phyloP scores from a whole-genome alignment of 371 early-diverging fungal genomes.

The Umbelopsis sp. region DNA sequence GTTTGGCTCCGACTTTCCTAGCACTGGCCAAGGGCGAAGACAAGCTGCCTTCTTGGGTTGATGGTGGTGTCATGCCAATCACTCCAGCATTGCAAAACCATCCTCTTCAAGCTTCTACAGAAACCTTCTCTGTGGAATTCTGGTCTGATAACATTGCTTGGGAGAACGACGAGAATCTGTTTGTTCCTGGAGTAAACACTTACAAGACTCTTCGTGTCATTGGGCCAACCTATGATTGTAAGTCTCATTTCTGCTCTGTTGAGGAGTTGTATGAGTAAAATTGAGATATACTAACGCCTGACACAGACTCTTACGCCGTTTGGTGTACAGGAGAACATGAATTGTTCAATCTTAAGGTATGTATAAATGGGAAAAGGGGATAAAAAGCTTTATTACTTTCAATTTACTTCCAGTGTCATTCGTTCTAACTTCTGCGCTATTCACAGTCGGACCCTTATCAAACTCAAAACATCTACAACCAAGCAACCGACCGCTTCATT shows the following conservation, averaged over 20 bases:
- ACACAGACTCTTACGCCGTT: constrained; percentile 52
- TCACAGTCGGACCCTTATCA: constrained; percentile 57
- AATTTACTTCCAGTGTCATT: not conserved
- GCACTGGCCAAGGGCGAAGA: constrained; percentile 52
- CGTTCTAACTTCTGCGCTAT: too few species aligned
- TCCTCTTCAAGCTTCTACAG: constrained; percentile 47
- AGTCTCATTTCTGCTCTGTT: not conserved
- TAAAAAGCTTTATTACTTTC: not conserved
- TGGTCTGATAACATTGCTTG: constrained; percentile 45
- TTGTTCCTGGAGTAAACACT: constrained; percentile 36
- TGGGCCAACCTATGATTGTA: constrained; percentile 53
- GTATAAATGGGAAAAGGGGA: not conserved
- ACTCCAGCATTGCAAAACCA: constrained; percentile 40
- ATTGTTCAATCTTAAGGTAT: constrained; percentile 52
- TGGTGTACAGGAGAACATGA: constrained; percentile 73
- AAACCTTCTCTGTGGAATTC: constrained; percentile 66
- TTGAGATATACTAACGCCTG: too few species aligned
- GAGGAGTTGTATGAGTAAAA: not conserved
- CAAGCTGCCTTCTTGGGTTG: constrained; percentile 48
- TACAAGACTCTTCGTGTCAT: constrained; percentile 68
- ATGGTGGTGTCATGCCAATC: constrained; percentile 59
- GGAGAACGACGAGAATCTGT: constrained; percentile 26
- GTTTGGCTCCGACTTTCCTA: constrained; percentile 64
- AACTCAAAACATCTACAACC: constrained; percentile 47
- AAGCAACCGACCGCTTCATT: constrained; percentile 29